A percentile compares a stretch with the other conserved stretches of the same genome.
These are phyloP conservation scores for Albifimbria verrucaria DNA, from an alignment of 2,329 filamentous ascomycete genomes.

Conservation along the genomic window DNA sequence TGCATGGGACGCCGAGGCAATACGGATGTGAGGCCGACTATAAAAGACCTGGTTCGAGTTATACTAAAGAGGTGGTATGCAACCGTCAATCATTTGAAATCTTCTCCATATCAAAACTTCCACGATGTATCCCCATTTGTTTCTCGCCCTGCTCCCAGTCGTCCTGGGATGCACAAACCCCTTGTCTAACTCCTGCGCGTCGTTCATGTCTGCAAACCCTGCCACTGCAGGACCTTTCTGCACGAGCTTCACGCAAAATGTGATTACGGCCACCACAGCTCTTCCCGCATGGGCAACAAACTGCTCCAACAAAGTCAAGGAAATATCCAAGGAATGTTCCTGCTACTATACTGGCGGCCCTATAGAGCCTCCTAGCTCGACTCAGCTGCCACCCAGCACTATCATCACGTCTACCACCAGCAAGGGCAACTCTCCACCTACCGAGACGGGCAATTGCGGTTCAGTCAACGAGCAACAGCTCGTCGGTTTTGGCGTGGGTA, in stretches of 20 bases:
- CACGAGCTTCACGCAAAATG: conserved; percentile 12
- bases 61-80: background rate
- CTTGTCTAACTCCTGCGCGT: conserved; percentile 17
- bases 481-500: conserved; percentile 30
- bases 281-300: conserved; percentile 25
- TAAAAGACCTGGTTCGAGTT: background rate
- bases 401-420: background rate
- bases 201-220: conserved; percentile 12
- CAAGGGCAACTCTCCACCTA: background rate
- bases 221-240: conserved; percentile 13
- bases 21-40: background rate
- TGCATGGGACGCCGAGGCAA: background rate
- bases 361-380: background rate
- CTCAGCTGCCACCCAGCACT: background rate
- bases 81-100: background rate
- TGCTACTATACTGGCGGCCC: conserved; percentile 22
- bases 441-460: conserved; percentile 11
- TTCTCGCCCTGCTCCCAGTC: conserved; percentile 17
- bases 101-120: background rate
- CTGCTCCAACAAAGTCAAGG: conserved; percentile 23
- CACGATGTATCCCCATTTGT: conserved; percentile 17
- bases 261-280: conserved; percentile 21
- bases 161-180: conserved; percentile 17
- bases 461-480: conserved; percentile 14
- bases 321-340: conserved; percentile 27